A percentile compares a stretch with the other conserved stretches of the same genome.
Conservation (phyloP, 2,329 filamentous ascomycete genomes). For the Colletotrichum somersetense region DNA sequence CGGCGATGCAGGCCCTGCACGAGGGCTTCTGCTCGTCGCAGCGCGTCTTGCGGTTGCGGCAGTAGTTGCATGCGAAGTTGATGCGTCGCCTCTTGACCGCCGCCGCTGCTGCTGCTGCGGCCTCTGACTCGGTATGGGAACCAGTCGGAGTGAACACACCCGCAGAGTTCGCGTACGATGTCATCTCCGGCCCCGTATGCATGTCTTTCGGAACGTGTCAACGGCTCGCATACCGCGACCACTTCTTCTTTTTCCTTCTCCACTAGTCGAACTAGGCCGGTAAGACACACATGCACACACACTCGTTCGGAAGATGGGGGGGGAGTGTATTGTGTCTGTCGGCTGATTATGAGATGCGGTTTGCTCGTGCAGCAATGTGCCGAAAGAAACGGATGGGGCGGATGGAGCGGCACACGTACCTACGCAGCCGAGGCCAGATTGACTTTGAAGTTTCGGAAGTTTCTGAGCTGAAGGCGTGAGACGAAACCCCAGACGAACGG, state of each 20-base stretch:
- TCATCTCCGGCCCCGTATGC: not conserved
- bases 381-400: conserved; percentile 3
- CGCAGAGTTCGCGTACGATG: not conserved
- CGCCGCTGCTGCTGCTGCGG: not conserved
- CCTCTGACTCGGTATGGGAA: not conserved
- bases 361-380: not conserved
- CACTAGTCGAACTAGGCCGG: not conserved
- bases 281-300: not conserved
- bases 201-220: not conserved
- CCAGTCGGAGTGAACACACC: not conserved
- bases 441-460: conserved; percentile 13
- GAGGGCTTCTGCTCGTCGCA: conserved; percentile 48
- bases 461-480: not conserved
- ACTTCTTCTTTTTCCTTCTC: not conserved
- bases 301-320: conserved; percentile 9
- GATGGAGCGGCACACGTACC: not conserved
- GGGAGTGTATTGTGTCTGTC: not conserved
- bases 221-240: not conserved
- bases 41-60: conserved; percentile 49
- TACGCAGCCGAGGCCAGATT: not conserved
- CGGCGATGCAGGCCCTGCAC: conserved; percentile 50
- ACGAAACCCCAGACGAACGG: not conserved
- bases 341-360: not conserved
- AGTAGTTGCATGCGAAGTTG: conserved; percentile 46
- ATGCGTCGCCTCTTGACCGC: conserved; percentile 28